phyloP scores from a whole-genome alignment of 2,329 filamentous ascomycete species.

The Mycogone perniciosa region DNA sequence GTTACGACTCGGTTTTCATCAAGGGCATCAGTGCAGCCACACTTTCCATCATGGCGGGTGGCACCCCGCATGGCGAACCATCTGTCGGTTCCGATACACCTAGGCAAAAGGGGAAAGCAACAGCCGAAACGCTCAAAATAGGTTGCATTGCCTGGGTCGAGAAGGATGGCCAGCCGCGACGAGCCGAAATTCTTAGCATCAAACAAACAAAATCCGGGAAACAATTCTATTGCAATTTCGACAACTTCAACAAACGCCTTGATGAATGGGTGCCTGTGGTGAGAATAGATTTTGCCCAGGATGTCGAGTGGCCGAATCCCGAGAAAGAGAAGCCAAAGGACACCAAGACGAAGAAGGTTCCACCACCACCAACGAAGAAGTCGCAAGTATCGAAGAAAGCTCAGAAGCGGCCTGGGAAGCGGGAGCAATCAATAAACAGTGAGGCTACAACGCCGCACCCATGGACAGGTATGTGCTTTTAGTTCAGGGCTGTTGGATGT shows the following conservation, averaged over 20 bases:
- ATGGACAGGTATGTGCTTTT: conserved; percentile 34
- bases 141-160: conserved; percentile 57
- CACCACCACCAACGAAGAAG: conserved; percentile 52
- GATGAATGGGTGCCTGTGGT: conserved; percentile 81
- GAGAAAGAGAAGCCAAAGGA: conserved; percentile 79
- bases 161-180: conserved; percentile 75
- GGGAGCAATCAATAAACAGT: conserved; percentile 49
- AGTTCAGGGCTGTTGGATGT: neutral
- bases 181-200: conserved; percentile 95
- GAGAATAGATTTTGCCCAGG: conserved; percentile 78
- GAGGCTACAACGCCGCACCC: conserved; percentile 50
- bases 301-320: conserved; percentile 93
- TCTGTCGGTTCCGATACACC: conserved; percentile 52
- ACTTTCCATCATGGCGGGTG: conserved; percentile 47
- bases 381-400: conserved; percentile 51
- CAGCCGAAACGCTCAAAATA: conserved; percentile 66
- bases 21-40: conserved; percentile 9
- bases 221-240: conserved; percentile 94
- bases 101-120: conserved; percentile 72
- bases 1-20: neutral
- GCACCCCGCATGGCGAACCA: conserved; percentile 43
- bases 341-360: conserved; percentile 64
- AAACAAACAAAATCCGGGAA: conserved; percentile 81
- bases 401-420: conserved; percentile 48
- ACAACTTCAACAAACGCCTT: conserved; percentile 88